Base-by-base conservation (phyloP, 108 stramenopile species). In the Epithemia pelagica region DNA sequence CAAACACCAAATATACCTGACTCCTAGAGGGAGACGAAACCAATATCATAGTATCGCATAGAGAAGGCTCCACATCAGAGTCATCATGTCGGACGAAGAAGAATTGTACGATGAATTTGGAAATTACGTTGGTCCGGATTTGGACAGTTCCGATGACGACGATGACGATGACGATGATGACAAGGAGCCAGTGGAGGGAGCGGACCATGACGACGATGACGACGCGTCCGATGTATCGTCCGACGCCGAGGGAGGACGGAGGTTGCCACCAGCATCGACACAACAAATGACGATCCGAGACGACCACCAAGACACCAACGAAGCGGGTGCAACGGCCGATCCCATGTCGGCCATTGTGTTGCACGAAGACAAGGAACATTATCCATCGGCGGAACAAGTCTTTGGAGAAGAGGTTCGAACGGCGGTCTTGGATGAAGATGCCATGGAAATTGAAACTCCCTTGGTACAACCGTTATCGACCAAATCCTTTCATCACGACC, bases 21-120 rank as follows among this genome's bases (percentile, higher is more conserved):
- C n/a, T n/a, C n/a, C n/a, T n/a, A n/a, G n/a, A n/a, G n/a, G n/a
- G n/a, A n/a, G n/a, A n/a, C n/a, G n/a, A n/a, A n/a, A n/a, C n/a
- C n/a, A n/a, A n/a, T n/a, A n/a, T n/a, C n/a, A n/a, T n/a, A n/a
- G n/a, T n/a, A n/a, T n/a, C n/a, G n/a, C n/a, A n/a, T n/a, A n/a
- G n/a, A n/a, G n/a, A n/a, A n/a, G n/a, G n/a, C n/a, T n/a, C 5
- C 22, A 8, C 56, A 26, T 19, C 7, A 26, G 56, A 18, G 8
- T 23, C 56, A 27, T 7, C 56, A 84, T 70, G 72, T 71, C 83
- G 61, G 89, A 95, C 65, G 79, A 88, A 46, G 76, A 84, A 63
- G 94, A 95, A 30, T 78, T 97, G 58, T 99, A 99, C 81, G 99
- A 99, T 71, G 99, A 99, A 84, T 99, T 99, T 70, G 99, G 99